phyloP scores from a whole-genome alignment of 2,329 filamentous ascomycete genomes.

The Colletotrichum viniferum region DNA sequence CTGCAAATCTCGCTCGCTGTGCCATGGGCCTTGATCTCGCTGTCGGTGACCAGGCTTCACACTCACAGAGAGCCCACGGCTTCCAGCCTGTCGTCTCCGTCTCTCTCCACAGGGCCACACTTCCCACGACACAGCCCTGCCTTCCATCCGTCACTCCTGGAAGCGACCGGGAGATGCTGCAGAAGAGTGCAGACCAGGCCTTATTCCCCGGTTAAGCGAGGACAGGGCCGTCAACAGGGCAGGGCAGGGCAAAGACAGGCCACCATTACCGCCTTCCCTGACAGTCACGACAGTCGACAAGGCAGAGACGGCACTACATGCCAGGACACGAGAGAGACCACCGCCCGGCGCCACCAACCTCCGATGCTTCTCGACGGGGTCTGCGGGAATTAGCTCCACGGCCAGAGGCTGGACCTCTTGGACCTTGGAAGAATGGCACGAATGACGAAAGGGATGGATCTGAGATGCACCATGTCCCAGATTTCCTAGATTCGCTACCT shows the following conservation, averaged over 20 bases:
- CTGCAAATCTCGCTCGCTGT: slow-evolving; percentile 3
- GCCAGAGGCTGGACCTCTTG: slow-evolving; percentile 13
- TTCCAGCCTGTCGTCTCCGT: background rate
- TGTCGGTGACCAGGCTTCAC: background rate
- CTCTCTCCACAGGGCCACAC: slow-evolving; percentile 8
- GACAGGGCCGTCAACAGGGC: slow-evolving; percentile 2
- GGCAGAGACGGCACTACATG: background rate
- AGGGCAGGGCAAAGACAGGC: slow-evolving; percentile 6
- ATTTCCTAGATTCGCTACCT: background rate
- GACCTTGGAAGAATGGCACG: slow-evolving; percentile 11
- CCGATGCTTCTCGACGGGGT: slow-evolving; percentile 7
- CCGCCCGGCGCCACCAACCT: background rate
- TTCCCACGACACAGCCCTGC: slow-evolving; percentile 19
- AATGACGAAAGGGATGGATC: slow-evolving; percentile 19
- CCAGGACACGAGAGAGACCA: background rate
- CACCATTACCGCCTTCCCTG: background rate
- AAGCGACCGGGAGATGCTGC: background rate
- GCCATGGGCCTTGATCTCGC: background rate
- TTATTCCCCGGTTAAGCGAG: slow-evolving; percentile 3
- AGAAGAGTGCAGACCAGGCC: background rate
- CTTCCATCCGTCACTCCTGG: background rate
- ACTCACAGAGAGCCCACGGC: background rate
- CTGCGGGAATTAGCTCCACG: slow-evolving; percentile 20
- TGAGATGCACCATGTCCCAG: background rate
- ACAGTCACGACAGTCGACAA: background rate